phyloP scores from a whole-genome alignment of 176 grass and related monocot species.

The Triticum turgidum region DNA sequence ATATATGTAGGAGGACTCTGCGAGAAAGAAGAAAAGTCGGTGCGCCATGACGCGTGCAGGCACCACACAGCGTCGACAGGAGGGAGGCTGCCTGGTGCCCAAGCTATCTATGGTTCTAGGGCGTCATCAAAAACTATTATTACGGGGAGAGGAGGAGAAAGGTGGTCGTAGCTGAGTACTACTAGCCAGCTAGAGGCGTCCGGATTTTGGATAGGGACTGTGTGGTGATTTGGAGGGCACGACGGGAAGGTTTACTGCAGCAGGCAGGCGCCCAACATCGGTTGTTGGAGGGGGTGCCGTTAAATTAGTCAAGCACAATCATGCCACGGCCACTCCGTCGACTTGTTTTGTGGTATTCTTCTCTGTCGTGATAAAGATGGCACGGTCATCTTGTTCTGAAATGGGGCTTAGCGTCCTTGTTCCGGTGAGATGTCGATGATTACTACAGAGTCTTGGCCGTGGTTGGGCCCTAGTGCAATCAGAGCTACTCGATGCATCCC shows the following conservation, averaged over 20 bases:
- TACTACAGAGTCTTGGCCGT: background rate
- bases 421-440: background rate
- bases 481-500: background rate
- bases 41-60: constrained; percentile 18
- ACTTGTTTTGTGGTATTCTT: background rate
- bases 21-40: background rate
- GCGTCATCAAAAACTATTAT: background rate
- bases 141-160: no score
- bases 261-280: background rate
- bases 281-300: background rate
- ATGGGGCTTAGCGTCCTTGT: background rate
- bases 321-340: background rate
- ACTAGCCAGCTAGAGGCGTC: background rate
- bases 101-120: background rate
- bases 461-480: background rate
- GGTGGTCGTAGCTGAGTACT: background rate
- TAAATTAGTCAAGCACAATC: constrained; percentile 10
- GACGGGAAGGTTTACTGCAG: background rate
- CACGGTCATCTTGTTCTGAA: background rate
- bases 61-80: background rate
- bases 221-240: constrained; percentile 38
- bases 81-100: background rate
- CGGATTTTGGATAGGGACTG: constrained; percentile 27
- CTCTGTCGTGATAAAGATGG: background rate
- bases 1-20: background rate